Base-by-base conservation (phyloP, 2,329 filamentous ascomycete species). In the Exophiala oligosperma region DNA sequence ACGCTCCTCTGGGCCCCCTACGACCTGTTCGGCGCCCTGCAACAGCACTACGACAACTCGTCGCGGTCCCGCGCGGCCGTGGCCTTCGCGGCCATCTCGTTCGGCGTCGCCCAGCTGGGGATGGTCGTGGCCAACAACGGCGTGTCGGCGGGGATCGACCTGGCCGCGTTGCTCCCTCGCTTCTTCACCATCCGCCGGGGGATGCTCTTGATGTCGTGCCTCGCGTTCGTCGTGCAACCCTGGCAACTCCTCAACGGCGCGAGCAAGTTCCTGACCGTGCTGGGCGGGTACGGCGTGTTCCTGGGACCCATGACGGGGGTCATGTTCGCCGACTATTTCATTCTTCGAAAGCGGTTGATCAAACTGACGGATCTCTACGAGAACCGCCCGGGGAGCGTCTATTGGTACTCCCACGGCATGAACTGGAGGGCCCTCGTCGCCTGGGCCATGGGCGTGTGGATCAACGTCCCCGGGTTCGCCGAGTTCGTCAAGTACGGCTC, bases 181-280 rank as follows among this genome's bases (percentile, higher is more conserved):
- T 83, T 77, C 66, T 68, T 85, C 60, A 83, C 84, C 60, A 83
- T 86, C 65, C 72, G 73, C 4, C 78, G 83, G 8, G 83, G 83
- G 4, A 80, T 79, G 57, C 70, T 84, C 32, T 71, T 85, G 44
- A 79, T 80, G 4, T 80, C 81, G 1, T 51, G 84, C 1, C 68
- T 84, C 0, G 77, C 79, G 2, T 75, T 87, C 28, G 82, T 85
- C 0, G 70, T 78, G 48, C 76, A 77, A 55, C 84, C 84, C 0
- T 88, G 85, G 85, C 86, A 86, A 72, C 87, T 88, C 57, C 73
- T 88, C 9, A 75, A 70, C 32, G 84, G 80, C 0, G 85, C 85
- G 1, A 69, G 71, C 2, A 84, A 79, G 0, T 83, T 88, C 64
- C 71, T 87, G 2, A 79, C 81, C 35, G 89, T 89, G 70, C 86